Percentiles rank a stretch among this genome's conserved stretches.
These are phyloP conservation scores for Grosmannia penicillata DNA, from an alignment of 2,329 filamentous ascomycete genomes.

Conservation along the genomic window DNA sequence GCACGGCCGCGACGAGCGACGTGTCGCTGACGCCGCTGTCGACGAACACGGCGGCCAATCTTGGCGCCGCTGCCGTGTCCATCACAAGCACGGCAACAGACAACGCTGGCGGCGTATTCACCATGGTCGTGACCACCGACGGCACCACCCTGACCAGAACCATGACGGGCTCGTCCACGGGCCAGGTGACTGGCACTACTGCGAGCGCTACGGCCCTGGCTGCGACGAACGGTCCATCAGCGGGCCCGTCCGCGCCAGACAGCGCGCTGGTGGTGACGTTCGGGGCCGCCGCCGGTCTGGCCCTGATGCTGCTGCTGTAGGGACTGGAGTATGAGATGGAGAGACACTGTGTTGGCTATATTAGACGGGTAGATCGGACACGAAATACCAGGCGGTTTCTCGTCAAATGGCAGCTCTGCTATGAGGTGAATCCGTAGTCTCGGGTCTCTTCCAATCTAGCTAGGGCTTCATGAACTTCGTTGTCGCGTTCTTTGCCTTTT, in stretches of 20 bases:
- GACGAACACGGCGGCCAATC: slow-evolving; percentile 1
- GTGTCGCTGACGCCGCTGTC: slow-evolving; percentile 5
- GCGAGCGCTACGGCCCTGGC: slow-evolving; percentile 2
- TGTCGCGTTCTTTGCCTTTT: no score
- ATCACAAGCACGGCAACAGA: background rate
- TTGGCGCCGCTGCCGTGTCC: background rate
- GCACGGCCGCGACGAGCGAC: slow-evolving; percentile 1
- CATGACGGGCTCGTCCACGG: slow-evolving; percentile 5
- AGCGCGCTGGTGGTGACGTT: background rate
- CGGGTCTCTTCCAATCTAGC: no score
- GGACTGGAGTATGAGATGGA: no score
- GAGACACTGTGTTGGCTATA: no score
- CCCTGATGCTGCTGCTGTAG: background rate
- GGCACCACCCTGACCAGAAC: slow-evolving; percentile 7
- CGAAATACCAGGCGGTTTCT: no score
- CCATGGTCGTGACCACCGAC: slow-evolving; percentile 9
- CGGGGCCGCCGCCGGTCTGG: background rate
- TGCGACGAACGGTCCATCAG: background rate
- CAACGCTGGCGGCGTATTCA: slow-evolving; percentile 5
- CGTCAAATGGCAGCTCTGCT: no score
- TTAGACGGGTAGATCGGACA: no score
- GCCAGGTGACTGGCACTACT: background rate
- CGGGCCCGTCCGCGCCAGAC: background rate
- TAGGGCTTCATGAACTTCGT: no score
- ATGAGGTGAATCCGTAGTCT: no score